Conservation (phyloP, 2,329 filamentous ascomycete genomes). For the Nannizziopsis barbatae region DNA sequence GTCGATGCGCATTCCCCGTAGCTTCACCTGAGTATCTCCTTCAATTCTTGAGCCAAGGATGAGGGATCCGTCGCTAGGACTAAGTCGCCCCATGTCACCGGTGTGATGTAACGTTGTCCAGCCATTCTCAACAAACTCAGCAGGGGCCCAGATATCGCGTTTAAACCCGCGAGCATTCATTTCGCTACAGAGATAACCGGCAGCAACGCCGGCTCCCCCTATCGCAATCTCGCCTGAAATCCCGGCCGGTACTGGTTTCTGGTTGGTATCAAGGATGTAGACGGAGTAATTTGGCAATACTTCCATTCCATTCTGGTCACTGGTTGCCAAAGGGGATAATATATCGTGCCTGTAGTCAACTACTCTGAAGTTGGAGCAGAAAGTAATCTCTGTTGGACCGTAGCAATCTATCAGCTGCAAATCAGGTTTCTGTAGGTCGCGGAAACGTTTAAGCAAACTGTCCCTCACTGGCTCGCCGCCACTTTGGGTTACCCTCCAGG, state of each 20-base stretch:
- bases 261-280: not conserved
- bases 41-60: constrained; percentile 34
- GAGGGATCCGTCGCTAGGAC: constrained; percentile 25
- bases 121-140: not conserved
- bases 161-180: too few relatives aligned
- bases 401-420: constrained; percentile 15
- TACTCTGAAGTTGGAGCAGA: constrained; percentile 9
- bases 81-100: constrained; percentile 2
- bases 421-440: constrained; percentile 10
- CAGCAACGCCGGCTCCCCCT: not conserved
- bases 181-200: too few relatives aligned
- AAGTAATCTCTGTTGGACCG: constrained; percentile 19
- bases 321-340: not conserved
- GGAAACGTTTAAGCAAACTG: constrained; percentile 11
- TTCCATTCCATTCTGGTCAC: too few relatives aligned
- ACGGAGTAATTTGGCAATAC: too few relatives aligned
- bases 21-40: constrained; percentile 52
- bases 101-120: constrained; percentile 9
- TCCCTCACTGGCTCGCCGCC: constrained; percentile 17
- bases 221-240: not conserved
- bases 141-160: too few relatives aligned
- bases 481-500: constrained; percentile 16
- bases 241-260: not conserved
- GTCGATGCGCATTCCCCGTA: constrained; percentile 50
- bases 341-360: not conserved